phyloP scores from a whole-genome alignment of 2,329 filamentous ascomycete species.

The Trichoderma harzianum region DNA sequence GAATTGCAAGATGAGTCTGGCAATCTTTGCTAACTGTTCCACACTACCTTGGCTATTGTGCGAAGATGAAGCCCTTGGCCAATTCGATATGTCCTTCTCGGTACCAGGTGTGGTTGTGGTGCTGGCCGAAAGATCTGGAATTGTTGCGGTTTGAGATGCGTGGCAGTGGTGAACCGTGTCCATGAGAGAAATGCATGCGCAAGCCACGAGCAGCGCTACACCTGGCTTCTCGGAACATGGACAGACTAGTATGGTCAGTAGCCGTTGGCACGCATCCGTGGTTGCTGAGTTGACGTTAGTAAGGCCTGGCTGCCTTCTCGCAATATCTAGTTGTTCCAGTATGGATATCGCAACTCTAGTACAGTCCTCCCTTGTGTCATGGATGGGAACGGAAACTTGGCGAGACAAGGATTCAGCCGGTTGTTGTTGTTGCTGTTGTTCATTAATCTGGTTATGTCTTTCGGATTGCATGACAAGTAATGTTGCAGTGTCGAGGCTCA shows the following conservation, averaged over 20 bases:
- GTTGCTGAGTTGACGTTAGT: background rate
- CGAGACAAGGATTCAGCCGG: background rate
- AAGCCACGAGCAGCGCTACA: background rate
- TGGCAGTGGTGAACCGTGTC: background rate
- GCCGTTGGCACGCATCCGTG: background rate
- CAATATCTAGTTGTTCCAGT: background rate
- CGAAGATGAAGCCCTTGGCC: background rate
- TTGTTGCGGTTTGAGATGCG: background rate
- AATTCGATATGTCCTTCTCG: background rate
- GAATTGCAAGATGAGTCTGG: constrained; percentile 9
- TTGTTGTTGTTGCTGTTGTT: background rate
- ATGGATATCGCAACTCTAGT: background rate
- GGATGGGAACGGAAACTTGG: background rate
- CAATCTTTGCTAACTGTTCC: constrained; percentile 6
- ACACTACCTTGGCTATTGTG: background rate
- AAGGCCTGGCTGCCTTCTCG: background rate
- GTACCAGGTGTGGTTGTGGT: background rate
- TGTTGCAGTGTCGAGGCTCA: background rate
- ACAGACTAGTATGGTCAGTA: background rate
- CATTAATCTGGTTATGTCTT: background rate
- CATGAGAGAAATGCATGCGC: background rate
- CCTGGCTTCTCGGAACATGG: background rate
- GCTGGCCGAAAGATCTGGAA: background rate
- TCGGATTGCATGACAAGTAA: background rate
- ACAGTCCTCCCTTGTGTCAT: background rate